These are phyloP conservation scores for Ceriops decandra DNA, from an alignment of 345 rosid species.

Conservation along the genomic window DNA sequence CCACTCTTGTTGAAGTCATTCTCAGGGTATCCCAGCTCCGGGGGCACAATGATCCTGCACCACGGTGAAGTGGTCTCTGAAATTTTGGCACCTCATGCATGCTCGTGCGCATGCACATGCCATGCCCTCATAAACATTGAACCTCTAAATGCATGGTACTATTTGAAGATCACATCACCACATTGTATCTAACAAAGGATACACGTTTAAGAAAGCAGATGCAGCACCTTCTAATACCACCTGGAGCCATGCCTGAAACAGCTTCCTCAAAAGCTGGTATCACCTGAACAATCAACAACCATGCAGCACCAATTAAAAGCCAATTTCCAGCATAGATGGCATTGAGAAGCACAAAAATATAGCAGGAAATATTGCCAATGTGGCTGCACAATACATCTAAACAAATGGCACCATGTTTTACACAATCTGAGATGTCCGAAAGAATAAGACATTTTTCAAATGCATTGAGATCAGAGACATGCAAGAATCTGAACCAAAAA, in stretches of 20 bases:
- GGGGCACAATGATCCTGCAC: conserved; percentile 94
- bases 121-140: conserved; percentile 3
- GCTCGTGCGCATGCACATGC: not conserved
- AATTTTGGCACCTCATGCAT: conserved; percentile 16
- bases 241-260: conserved; percentile 79
- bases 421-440: not conserved
- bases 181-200: conserved; percentile 2
- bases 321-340: not conserved
- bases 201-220: conserved; percentile 15
- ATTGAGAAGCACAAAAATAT: not conserved
- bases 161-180: conserved; percentile 5
- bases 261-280: conserved; percentile 98
- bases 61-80: conserved; percentile 39
- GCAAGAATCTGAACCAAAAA: not conserved
- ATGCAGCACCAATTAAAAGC: conserved; percentile 10
- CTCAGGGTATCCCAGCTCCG: conserved; percentile 91
- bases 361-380: not conserved
- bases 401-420: not conserved
- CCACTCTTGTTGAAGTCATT: conserved; percentile 78
- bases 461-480: not conserved
- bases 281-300: conserved; percentile 49
- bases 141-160: not conserved
- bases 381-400: not conserved
- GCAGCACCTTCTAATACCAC: conserved; percentile 83
- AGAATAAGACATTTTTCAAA: not conserved